A percentile compares a stretch with the other conserved stretches of the same genome.
phyloP scores from a whole-genome alignment of 75 land plant genomes.

The Pseudotsuga menziesii region DNA sequence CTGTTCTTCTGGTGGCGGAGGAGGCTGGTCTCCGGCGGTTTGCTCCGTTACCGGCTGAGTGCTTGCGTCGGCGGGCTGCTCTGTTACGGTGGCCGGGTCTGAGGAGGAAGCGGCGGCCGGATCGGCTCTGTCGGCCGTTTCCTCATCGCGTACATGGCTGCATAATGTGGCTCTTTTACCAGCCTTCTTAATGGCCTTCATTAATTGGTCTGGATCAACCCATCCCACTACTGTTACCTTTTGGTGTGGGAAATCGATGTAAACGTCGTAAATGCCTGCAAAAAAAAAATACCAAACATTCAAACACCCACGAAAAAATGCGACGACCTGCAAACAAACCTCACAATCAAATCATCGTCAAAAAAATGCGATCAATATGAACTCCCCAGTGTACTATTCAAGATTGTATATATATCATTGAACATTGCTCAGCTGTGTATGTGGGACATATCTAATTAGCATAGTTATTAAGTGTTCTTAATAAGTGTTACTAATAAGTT shows the following conservation, averaged over 20 bases:
- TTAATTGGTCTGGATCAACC: slow-evolving; percentile 55
- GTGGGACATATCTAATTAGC: too few relatives aligned
- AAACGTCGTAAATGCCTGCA: slow-evolving; percentile 58
- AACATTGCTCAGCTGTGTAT: too few relatives aligned
- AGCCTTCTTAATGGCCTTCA: slow-evolving; percentile 58
- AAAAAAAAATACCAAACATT: neutral
- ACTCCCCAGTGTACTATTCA: too few relatives aligned
- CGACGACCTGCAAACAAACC: too few relatives aligned
- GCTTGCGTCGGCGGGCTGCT: neutral
- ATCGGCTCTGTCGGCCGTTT: slow-evolving; percentile 8
- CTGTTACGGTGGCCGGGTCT: neutral
- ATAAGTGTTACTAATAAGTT: too few relatives aligned
- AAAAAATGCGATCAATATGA: too few relatives aligned
- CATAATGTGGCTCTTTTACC: slow-evolving; percentile 54
- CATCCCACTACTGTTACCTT: slow-evolving; percentile 54
- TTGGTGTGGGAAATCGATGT: slow-evolving; percentile 47
- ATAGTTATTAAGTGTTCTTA: too few relatives aligned
- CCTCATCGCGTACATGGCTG: slow-evolving; percentile 24
- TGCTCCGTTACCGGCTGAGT: neutral
- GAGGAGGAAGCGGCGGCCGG: slow-evolving; percentile 9
- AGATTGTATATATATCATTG: too few relatives aligned
- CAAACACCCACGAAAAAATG: neutral
- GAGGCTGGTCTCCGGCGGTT: neutral
- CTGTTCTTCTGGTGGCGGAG: neutral
- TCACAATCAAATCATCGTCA: too few relatives aligned